Evolutionary conservation across 2,329 filamentous ascomycete genomes (phyloP).

Genomic region (Fusarium sp.): DNA sequence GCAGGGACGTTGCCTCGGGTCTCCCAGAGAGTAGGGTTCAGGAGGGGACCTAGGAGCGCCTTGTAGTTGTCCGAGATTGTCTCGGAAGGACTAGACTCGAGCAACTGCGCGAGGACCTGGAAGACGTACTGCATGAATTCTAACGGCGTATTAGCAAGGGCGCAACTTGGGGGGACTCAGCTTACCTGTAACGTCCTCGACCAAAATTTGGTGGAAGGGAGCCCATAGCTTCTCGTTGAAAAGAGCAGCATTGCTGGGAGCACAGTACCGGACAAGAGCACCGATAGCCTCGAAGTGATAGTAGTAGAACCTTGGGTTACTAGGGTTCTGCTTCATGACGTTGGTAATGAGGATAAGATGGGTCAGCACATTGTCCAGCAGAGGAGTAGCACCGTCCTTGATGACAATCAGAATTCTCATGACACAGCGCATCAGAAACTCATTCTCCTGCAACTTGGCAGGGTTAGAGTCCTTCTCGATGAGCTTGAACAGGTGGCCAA

Average conservation of each 20-base stretch:
- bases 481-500: constrained; percentile 91
- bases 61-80: constrained; percentile 86
- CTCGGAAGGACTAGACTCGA: constrained; percentile 88
- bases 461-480: constrained; percentile 88
- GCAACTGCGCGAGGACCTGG: constrained; percentile 91
- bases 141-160: constrained; percentile 56
- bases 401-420: constrained; percentile 98
- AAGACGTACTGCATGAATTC: constrained; percentile 98
- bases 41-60: constrained; percentile 81
- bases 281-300: constrained; percentile 97
- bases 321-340: constrained; percentile 94
- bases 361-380: constrained; percentile 83
- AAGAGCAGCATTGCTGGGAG: constrained; percentile 75
- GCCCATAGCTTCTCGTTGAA: constrained; percentile 87
- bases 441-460: constrained; percentile 97
- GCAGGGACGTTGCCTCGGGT: constrained; percentile 94
- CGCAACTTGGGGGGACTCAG: neutral
- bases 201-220: constrained; percentile 85
- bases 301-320: constrained; percentile 98
- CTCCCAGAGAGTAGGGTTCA: constrained; percentile 90
- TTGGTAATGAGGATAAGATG: constrained; percentile 92
- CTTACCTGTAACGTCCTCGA: constrained; percentile 84
- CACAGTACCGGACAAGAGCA: constrained; percentile 82
- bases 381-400: constrained; percentile 81
- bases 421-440: constrained; percentile 98